phyloP scores from a whole-genome alignment of 495 filamentous ascomycete species.

The Astrocystis sublimbata region DNA sequence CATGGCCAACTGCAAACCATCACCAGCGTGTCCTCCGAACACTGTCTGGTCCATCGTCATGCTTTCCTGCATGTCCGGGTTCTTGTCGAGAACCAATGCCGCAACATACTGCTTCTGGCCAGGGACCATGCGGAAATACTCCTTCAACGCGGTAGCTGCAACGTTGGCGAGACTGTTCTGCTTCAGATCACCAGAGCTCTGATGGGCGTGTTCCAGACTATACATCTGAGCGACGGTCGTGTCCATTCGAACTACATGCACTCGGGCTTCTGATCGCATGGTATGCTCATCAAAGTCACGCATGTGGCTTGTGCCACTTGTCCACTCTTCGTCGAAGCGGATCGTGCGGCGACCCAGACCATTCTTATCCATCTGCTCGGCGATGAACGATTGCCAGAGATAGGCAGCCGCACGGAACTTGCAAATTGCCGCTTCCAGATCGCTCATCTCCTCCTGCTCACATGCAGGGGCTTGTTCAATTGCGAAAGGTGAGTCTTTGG shows the following conservation, averaged over 20 bases:
- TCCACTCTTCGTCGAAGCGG: conserved; percentile 92
- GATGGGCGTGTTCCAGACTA: conserved; percentile 77
- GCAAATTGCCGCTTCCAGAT: conserved; percentile 71
- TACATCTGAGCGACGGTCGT: conserved; percentile 83
- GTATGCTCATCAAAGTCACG: conserved; percentile 66
- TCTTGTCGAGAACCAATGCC: conserved; percentile 76
- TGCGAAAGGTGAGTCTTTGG: conserved; percentile 82
- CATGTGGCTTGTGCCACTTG: conserved; percentile 69
- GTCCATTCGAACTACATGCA: conserved; percentile 78
- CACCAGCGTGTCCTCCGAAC: conserved; percentile 62
- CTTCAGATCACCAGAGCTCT: conserved; percentile 64
- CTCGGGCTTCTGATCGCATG: conserved; percentile 85
- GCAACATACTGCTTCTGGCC: conserved; percentile 87
- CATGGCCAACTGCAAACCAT: conserved; percentile 77
- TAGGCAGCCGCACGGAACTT: conserved; percentile 93
- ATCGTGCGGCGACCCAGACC: conserved; percentile 81
- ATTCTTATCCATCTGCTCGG: conserved; percentile 90
- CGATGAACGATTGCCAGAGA: conserved; percentile 93
- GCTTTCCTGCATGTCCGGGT: conserved; percentile 75
- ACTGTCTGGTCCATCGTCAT: conserved; percentile 80
- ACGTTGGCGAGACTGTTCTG: conserved; percentile 73
- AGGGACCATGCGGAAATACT: conserved; percentile 68
- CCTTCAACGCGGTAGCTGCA: conserved; percentile 70
- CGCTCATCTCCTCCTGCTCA: conserved; percentile 75
- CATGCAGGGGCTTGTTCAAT: conserved; percentile 81